Base-by-base conservation (phyloP, 352 stramenopile species). In the Globisporangium megalacanthum region DNA sequence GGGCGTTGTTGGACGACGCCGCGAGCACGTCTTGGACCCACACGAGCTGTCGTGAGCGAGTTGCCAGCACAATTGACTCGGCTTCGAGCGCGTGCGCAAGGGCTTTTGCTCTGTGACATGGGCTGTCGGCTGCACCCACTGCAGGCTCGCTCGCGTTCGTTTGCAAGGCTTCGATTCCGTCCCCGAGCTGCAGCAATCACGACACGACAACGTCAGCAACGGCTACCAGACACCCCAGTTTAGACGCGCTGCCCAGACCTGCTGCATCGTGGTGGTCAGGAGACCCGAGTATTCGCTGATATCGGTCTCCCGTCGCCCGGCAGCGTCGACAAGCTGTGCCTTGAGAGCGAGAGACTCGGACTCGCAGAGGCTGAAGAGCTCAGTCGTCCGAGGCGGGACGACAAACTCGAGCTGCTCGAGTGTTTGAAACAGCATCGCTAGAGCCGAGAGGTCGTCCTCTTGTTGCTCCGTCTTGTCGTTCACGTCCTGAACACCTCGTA, bases 291-390 rank as follows among this genome's bases (percentile, higher is more conserved):
- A 83, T 15, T 49, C 66, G 8, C 54, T 56, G 22, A 79, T 56
- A 44, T 81, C 72, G 0, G 47, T 50, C 22, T 81, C 72, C 1
- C 67, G 66, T 19, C 49, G 65, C 0, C 62, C 58, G 10, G 60
- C 62, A 0, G 69, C 64, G 15, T 79, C 69, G 17, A 65, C 49
- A 0, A 75, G 48, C 31, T 77, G 64, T 0, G 52, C 52, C 54
- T 78, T 76, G 0, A 83, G 51, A 6, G 67, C 72, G 19, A 72
- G 58, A 46, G 79, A 81, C 48, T 83, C 74, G 6, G 74, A 72
- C 10, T 69, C 67, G 52, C 72, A 81, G 17, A 81, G 25, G 6
- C 71, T 72, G 39, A 69, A 79, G 15, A 54, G 35, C 48, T 74
- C 66, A 0, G 50, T 11, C 0, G 71, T 75, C 3, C 72, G 48